phyloP scores from a whole-genome alignment of 495 filamentous ascomycete species.

The Hypoxylon intermedium region DNA sequence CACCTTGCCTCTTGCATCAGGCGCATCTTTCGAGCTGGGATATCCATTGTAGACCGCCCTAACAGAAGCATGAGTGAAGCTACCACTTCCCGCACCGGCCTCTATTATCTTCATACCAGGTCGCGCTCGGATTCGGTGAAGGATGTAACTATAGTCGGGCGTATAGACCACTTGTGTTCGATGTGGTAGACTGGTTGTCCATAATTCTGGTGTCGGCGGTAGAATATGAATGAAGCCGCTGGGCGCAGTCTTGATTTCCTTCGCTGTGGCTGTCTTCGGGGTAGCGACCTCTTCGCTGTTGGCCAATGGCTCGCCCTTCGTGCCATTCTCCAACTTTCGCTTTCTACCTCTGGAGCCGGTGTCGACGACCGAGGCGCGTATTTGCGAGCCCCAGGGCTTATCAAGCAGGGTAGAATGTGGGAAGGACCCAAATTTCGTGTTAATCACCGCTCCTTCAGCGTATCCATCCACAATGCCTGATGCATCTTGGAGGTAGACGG shows the following conservation, averaged over 20 bases:
- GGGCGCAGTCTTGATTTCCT: constrained; percentile 61
- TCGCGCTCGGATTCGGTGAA: constrained; percentile 82
- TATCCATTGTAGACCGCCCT: constrained; percentile 89
- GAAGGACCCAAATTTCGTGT: constrained; percentile 94
- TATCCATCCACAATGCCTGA: constrained; percentile 72
- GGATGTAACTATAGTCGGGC: constrained; percentile 94
- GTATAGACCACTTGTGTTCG: constrained; percentile 98
- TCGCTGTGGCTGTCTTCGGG: constrained; percentile 30
- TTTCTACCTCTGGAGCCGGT: constrained; percentile 79
- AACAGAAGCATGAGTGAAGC: constrained; percentile 90
- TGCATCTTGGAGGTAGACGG: constrained; percentile 69
- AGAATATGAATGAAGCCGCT: constrained; percentile 91
- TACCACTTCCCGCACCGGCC: constrained; percentile 92
- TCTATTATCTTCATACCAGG: constrained; percentile 86
- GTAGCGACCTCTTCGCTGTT: constrained; percentile 35
- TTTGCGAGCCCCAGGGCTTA: constrained; percentile 88
- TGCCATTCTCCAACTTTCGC: constrained; percentile 55
- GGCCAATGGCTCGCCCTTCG: constrained; percentile 37
- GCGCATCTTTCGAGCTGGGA: constrained; percentile 50
- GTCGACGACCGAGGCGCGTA: constrained; percentile 86
- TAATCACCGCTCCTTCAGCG: constrained; percentile 81
- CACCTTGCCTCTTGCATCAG: constrained; percentile 70
- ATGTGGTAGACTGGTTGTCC: constrained; percentile 90
- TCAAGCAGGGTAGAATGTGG: constrained; percentile 85
- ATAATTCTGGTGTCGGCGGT: constrained; percentile 89